Evolutionary conservation across 768 basidiomycete species (phyloP).

Genomic region (Mycena polygramma): DNA sequence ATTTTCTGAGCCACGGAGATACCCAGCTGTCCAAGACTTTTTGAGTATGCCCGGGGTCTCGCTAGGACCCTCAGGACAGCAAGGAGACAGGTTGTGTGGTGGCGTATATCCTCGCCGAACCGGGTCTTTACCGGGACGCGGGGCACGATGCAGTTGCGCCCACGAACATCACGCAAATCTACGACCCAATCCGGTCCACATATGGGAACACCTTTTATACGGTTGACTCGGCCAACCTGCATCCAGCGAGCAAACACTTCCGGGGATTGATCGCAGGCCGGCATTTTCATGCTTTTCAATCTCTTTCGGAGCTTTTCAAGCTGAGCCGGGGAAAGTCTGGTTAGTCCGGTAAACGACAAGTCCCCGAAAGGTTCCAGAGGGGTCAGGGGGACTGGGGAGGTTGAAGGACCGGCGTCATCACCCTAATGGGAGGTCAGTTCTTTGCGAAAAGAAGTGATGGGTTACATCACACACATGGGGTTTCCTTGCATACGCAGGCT

Average conservation of each 20-base stretch:
- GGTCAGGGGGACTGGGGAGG: no score
- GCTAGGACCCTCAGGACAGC: neutral
- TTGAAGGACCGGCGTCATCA: neutral
- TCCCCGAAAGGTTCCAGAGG: neutral
- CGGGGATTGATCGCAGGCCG: neutral
- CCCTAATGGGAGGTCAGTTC: neutral
- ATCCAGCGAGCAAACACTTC: neutral
- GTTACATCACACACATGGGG: no score
- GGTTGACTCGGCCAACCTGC: neutral
- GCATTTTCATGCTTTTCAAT: neutral
- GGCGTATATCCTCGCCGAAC: neutral
- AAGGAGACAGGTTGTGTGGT: neutral
- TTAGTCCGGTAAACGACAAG: neutral
- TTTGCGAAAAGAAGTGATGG: neutral
- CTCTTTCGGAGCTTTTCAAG: neutral
- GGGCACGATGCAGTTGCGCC: neutral
- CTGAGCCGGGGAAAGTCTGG: neutral
- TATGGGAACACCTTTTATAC: neutral
- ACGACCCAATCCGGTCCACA: neutral
- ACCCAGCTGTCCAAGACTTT: neutral
- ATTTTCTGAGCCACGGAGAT: neutral
- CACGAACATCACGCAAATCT: neutral
- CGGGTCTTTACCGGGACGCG: neutral
- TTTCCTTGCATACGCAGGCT: neutral
- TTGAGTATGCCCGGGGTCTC: neutral